Evolutionary conservation across 129 eudicot genomes (phyloP).

Genomic region (Escallonia herrerae): DNA sequence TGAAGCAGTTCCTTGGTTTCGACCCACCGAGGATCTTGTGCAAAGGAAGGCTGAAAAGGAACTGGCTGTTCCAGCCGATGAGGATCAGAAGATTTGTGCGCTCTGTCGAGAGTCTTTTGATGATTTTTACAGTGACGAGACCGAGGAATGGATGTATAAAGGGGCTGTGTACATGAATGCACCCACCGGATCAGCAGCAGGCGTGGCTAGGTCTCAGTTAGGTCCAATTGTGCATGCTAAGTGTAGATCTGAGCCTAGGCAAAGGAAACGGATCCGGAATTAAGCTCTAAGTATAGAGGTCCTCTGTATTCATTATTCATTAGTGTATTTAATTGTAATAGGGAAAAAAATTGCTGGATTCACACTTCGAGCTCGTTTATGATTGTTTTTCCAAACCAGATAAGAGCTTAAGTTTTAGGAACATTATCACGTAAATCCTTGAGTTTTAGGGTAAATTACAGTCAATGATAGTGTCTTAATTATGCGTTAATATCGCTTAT

Average conservation of each 20-base stretch:
- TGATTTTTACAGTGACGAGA: constrained; percentile 87
- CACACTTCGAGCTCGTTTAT: too few relatives aligned
- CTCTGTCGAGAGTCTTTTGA: constrained; percentile 89
- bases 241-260: constrained; percentile 65
- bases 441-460: too few relatives aligned
- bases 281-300: too few relatives aligned
- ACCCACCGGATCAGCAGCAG: constrained; percentile 47
- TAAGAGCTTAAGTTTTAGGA: too few relatives aligned
- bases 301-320: too few relatives aligned
- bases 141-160: constrained; percentile 94
- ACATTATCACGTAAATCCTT: too few relatives aligned
- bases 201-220: constrained; percentile 71
- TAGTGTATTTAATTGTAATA: too few relatives aligned
- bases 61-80: constrained; percentile 92
- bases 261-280: constrained; percentile 36
- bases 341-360: too few relatives aligned
- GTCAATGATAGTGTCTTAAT: too few relatives aligned
- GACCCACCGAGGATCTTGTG: constrained; percentile 46
- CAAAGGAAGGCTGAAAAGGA: constrained; percentile 70
- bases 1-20: constrained; percentile 72
- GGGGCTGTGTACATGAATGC: constrained; percentile 92
- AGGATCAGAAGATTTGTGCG: constrained; percentile 75
- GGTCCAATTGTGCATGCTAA: constrained; percentile 94
- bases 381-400: too few relatives aligned
- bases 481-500: too few relatives aligned